Evolutionary conservation across 2,329 filamentous ascomycete genomes (phyloP).

Genomic region (Talaromyces islandicus): DNA sequence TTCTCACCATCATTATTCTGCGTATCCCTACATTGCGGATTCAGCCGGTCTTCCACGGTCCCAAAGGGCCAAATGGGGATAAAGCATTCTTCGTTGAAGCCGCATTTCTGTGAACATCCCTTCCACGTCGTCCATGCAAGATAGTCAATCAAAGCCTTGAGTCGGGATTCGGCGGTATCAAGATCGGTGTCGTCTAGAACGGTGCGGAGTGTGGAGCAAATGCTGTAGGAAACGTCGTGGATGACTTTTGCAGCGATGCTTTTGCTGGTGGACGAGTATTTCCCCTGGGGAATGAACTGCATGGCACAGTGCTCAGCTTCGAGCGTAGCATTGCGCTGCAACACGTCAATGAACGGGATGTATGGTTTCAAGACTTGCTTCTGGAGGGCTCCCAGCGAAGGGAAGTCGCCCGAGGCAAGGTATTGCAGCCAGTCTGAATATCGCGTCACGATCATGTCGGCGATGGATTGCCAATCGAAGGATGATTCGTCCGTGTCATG

Average conservation of each 20-base stretch:
- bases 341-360: conserved; percentile 31
- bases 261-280: neutral
- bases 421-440: conserved; percentile 52
- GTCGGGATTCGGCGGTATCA: conserved; percentile 19
- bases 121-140: conserved; percentile 59
- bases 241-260: conserved; percentile 23
- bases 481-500: conserved; percentile 20
- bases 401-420: conserved; percentile 19
- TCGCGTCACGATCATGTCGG: conserved; percentile 60
- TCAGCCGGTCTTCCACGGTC: conserved; percentile 47
- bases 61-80: conserved; percentile 62
- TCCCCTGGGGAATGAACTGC: conserved; percentile 26
- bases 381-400: conserved; percentile 18
- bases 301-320: conserved; percentile 28
- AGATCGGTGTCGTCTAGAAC: conserved; percentile 18
- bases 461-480: conserved; percentile 61
- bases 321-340: conserved; percentile 17
- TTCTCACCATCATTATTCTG: conserved; percentile 1
- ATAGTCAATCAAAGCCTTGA: conserved; percentile 42
- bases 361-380: conserved; percentile 23
- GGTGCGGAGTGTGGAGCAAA: conserved; percentile 27
- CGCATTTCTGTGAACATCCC: conserved; percentile 46
- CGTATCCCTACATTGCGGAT: conserved; percentile 40
- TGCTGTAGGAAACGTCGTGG: conserved; percentile 21
- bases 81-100: conserved; percentile 50